Evolutionary conservation across 371 early-diverging fungal genomes (phyloP).

Genomic region (Mucor ambiguus): DNA sequence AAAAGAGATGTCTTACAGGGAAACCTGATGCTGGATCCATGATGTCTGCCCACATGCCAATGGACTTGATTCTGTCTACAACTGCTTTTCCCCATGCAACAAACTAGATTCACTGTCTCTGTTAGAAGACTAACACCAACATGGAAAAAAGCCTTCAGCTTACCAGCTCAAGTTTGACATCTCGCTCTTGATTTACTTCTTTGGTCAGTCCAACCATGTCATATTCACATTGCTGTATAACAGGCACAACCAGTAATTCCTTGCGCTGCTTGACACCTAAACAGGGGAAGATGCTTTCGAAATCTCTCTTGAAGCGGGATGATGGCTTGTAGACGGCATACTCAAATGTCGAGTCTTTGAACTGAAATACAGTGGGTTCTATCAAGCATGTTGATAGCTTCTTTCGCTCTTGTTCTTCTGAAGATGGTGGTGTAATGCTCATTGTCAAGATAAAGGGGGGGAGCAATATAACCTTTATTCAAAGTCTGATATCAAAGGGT

Average conservation of each 20-base stretch:
- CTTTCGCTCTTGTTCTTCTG: background rate
- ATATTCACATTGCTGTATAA: conserved; percentile 71
- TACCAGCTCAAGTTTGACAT: conserved; percentile 77
- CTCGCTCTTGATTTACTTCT: conserved; percentile 77
- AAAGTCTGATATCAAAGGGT: background rate
- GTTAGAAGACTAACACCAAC: too few relatives aligned
- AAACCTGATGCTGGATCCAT: conserved; percentile 94
- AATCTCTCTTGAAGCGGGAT: conserved; percentile 36
- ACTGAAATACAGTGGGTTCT: conserved; percentile 32
- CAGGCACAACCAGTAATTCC: conserved; percentile 72
- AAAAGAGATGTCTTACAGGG: conserved; percentile 55
- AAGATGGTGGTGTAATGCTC: background rate
- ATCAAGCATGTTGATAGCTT: conserved; percentile 26
- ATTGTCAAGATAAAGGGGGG: background rate
- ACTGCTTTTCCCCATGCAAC: conserved; percentile 70
- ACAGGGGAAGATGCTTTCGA: conserved; percentile 40
- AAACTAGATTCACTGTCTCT: conserved; percentile 51
- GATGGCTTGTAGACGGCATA: conserved; percentile 44
- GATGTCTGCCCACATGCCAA: conserved; percentile 87
- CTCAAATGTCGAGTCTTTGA: conserved; percentile 39
- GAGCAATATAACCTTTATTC: too few relatives aligned
- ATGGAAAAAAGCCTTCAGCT: background rate
- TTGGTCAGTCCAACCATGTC: conserved; percentile 78
- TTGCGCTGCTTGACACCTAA: conserved; percentile 54
- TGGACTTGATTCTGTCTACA: conserved; percentile 50